Conservation (phyloP, 371 early-diverging fungal genomes). For the Entomophthora muscae region DNA sequence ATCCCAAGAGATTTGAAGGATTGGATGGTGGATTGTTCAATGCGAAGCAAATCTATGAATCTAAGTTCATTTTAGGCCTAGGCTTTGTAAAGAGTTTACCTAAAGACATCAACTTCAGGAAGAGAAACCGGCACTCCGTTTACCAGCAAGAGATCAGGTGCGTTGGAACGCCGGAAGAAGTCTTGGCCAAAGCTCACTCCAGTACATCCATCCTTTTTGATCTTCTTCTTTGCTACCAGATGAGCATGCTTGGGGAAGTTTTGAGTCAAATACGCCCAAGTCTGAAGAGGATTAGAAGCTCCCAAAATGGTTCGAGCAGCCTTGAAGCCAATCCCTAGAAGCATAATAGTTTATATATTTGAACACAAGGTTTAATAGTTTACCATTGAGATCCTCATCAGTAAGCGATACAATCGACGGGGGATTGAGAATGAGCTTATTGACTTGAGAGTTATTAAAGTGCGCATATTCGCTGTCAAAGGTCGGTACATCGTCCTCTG, state of each 20-base stretch:
- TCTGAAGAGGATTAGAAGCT: slow-evolving; percentile 32
- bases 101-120: slow-evolving; percentile 40
- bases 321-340: slow-evolving; percentile 34
- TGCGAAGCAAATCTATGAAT: slow-evolving; percentile 21
- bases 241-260: slow-evolving; percentile 77
- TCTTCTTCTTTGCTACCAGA: slow-evolving; percentile 26
- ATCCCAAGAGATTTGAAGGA: slow-evolving; percentile 30
- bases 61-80: slow-evolving; percentile 11
- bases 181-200: neutral
- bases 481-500: neutral
- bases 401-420: slow-evolving; percentile 39
- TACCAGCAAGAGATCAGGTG: slow-evolving; percentile 32
- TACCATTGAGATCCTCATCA: slow-evolving; percentile 32
- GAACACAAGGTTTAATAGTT: neutral
- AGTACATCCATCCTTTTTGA: slow-evolving; percentile 9
- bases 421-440: slow-evolving; percentile 14
- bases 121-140: slow-evolving; percentile 41
- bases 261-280: slow-evolving; percentile 43
- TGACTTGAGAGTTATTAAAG: neutral
- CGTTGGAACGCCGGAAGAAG: slow-evolving; percentile 10
- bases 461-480: slow-evolving; percentile 1
- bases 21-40: slow-evolving; percentile 23
- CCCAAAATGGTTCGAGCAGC: slow-evolving; percentile 43
- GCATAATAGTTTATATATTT: neutral
- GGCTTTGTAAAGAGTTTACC: slow-evolving; percentile 29